Percentiles rank a stretch among this genome's conserved stretches.
Evolutionary conservation across 1,139 yeast genomes (phyloP).

Genomic region (Sugiyamaella neomexicana): DNA sequence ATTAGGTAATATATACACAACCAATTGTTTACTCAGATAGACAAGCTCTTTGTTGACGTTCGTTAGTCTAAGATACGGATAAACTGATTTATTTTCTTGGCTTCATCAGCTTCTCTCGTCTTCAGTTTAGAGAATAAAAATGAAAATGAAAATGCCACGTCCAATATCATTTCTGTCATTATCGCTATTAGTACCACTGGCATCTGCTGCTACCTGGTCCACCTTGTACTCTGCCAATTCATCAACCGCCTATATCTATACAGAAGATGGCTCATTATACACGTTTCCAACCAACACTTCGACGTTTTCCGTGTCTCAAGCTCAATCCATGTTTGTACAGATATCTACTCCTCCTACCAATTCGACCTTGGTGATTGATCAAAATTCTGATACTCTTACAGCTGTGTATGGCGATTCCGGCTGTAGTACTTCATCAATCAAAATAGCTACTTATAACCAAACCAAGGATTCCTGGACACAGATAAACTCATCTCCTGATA

Average conservation of each 20-base stretch:
- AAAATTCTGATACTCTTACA: slow-evolving; percentile 13
- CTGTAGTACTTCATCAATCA: slow-evolving; percentile 21
- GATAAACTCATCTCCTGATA: slow-evolving; percentile 20
- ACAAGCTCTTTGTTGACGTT: not conserved
- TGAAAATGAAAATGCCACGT: slow-evolving; percentile 1
- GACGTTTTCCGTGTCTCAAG: slow-evolving; percentile 12
- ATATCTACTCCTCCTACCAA: slow-evolving; percentile 27
- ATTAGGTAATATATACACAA: slow-evolving; percentile 9
- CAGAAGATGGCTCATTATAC: slow-evolving; percentile 24
- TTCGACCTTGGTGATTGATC: slow-evolving; percentile 26
- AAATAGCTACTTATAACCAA: slow-evolving; percentile 24
- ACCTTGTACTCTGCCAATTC: slow-evolving; percentile 24
- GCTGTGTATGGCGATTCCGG: slow-evolving; percentile 21
- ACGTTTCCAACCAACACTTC: slow-evolving; percentile 19
- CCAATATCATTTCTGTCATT: not conserved
- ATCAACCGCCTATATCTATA: slow-evolving; percentile 23
- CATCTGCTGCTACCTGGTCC: slow-evolving; percentile 26
- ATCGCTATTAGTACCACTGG: not conserved
- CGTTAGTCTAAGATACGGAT: not conserved
- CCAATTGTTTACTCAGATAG: not conserved
- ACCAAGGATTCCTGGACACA: slow-evolving; percentile 26
- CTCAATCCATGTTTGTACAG: slow-evolving; percentile 13
- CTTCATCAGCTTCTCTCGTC: no score
- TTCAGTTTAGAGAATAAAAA: not conserved
- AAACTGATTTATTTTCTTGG: not conserved